Evolutionary conservation across 1,284 basidiomycete genomes (phyloP), one percentile per base, ranked within the genome.

Genomic region (Paramarasmius palmivorus): DNA sequence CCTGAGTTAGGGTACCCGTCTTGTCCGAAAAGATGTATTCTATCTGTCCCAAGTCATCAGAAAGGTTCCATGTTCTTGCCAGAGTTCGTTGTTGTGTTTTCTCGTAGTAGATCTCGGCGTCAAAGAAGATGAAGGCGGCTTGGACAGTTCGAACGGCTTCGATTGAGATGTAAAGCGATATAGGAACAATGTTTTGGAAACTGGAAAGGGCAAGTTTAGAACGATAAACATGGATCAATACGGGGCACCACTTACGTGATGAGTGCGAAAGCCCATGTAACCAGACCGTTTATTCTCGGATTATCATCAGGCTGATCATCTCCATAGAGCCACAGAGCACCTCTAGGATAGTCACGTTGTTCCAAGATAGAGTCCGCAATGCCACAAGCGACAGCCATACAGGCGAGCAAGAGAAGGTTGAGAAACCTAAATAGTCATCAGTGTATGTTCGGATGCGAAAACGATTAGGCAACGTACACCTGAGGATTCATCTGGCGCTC

Each of bases 401-500:
- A 58, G 2, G 83, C 91, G 36, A 99, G 84, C 14, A 99, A 64
- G 50, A 81, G 68, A 40, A 99, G 76, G 72, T 98, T 97, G 65
- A 92, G 73, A 63, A 95, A 84, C 8, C 90, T 92, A 5, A 45
- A 50, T 39, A 35, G n/a, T 37, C 38, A 53, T 46, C 25, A 38
- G n/a, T 8, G 8, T 5, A n/a, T 3, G 14, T 15, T 32, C 29
- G n/a, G 15, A 36, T 20, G 19, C 3, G 39, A 54, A 45, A 45
- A 6, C 20, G 61, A 55, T 20, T 51, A 42, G 36, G 4, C 22
- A 52, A 78, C 88, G 57, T 72, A 88, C 82, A 98, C 96, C 77
- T 96, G 94, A n/a, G 95, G 94, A 67, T 98, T 96, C 91, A 96
- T 98, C 72, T 93, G 88, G 54, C 92, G 81, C 70, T 99, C 96